Base-by-base conservation (phyloP, 331 rosid genomes). In the Malus hybrid region DNA sequence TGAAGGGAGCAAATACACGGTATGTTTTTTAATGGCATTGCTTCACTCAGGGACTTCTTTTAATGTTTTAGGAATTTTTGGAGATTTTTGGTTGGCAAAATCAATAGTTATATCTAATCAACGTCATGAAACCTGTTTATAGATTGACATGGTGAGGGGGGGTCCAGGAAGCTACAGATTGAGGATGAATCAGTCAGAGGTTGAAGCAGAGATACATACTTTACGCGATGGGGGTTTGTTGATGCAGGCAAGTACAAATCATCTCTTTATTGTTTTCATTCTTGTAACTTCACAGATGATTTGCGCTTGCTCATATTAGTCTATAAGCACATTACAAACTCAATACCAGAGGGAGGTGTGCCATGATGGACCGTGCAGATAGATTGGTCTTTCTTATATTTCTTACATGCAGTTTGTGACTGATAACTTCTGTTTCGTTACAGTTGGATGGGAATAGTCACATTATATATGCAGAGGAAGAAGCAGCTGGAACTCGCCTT, bases 401-500 rank as follows among this genome's bases (percentile, higher is more conserved):
- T 36, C 44, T 36, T 36, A 36, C 44, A 8, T 36, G 11, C 56
- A 50, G 20, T 63, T 68, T 75, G 32, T 78, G 73, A 86, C 81
- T 44, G 18, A 57, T 78, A 71, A 77, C 75, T 79, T 74, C 52
- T 20, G 64, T 73, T 84, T 72, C 48, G 46, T 79, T 62, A 77
- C 92, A 93, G 99, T 82, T 95, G 93, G 90, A 92, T 73, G 99
- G 99, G 81, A 95, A 90, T 82, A 95, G 99, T 85, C 99, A 95
- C 84, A 91, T 95, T 39, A 88, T 95, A 85, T 95, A 95, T 77
- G 97, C 97, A 33, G 99, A 95, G 89, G 99, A 95, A 90, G 99
- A 95, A 86, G 98, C 99, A 67, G 99, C 99, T 55, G 99, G 99
- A 76, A 95, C 98, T 79, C 98, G 99, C 29, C 99, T 95, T 89